These are phyloP conservation scores for Starmerella scarabaei DNA, from an alignment of 805 yeast genomes.

Conservation along the genomic window DNA sequence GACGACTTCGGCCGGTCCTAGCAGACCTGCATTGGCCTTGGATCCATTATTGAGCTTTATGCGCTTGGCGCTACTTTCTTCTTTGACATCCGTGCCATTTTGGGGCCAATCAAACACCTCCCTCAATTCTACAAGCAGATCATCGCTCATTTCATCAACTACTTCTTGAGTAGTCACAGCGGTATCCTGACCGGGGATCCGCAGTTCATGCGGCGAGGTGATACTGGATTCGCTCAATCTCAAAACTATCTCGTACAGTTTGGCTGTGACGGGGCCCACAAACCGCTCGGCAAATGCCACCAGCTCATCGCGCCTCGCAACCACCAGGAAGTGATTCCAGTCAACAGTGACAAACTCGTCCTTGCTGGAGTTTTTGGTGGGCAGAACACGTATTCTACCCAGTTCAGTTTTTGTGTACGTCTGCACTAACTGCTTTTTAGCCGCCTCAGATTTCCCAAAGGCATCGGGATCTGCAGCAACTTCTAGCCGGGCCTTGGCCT, in stretches of 20 bases:
- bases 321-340: slow-evolving; percentile 52
- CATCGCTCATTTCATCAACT: slow-evolving; percentile 6
- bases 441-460: slow-evolving; percentile 45
- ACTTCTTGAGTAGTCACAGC: slow-evolving; percentile 18
- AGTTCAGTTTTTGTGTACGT: slow-evolving; percentile 12
- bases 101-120: slow-evolving; percentile 10
- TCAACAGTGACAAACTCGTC: slow-evolving; percentile 41
- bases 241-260: slow-evolving; percentile 49
- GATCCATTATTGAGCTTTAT: slow-evolving; percentile 5
- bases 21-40: slow-evolving; percentile 14
- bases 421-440: slow-evolving; percentile 27
- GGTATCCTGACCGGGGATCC: slow-evolving; percentile 22
- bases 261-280: slow-evolving; percentile 55
- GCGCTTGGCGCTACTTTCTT: slow-evolving; percentile 12
- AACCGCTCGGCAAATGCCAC: slow-evolving; percentile 50
- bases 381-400: slow-evolving; percentile 2
- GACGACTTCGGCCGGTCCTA: slow-evolving; percentile 25
- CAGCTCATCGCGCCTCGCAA: slow-evolving; percentile 51
- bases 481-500: slow-evolving; percentile 9
- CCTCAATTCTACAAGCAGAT: slow-evolving; percentile 6
- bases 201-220: slow-evolving; percentile 15
- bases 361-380: not conserved
- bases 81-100: not conserved
- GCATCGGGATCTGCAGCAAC: slow-evolving; percentile 42
- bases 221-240: slow-evolving; percentile 38